Percentiles rank a stretch among this genome's conserved stretches.
phyloP scores from a whole-genome alignment of 176 grass and related monocot genomes.

The Metroxylon sagu region DNA sequence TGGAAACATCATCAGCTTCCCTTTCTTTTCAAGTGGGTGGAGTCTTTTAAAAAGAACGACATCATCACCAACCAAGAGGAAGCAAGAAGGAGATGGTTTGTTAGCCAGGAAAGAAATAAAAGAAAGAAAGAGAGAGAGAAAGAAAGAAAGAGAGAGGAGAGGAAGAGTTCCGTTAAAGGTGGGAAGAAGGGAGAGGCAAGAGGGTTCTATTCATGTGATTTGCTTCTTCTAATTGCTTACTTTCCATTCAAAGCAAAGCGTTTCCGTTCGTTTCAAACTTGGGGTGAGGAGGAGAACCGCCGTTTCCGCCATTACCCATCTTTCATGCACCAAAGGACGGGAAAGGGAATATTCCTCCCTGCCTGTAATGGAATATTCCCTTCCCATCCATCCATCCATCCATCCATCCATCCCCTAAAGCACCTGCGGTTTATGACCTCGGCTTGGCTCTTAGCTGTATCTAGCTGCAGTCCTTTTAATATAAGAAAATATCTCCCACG shows the following conservation, averaged over 20 bases:
- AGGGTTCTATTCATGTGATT: constrained; percentile 3
- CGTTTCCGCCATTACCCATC: constrained; percentile 14
- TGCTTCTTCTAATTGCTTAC: constrained; percentile 22
- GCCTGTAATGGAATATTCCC: constrained; percentile 37
- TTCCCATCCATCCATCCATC: background rate
- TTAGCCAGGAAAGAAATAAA: constrained; percentile 1
- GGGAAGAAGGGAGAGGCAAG: too few species aligned
- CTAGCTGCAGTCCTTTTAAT: constrained; percentile 8
- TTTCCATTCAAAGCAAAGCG: constrained; percentile 28
- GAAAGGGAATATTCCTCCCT: background rate
- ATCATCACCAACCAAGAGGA: background rate
- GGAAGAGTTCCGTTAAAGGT: too few species aligned
- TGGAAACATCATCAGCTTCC: too few species aligned
- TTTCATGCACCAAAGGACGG: constrained; percentile 45
- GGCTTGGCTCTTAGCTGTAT: constrained; percentile 22
- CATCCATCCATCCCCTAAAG: too few species aligned
- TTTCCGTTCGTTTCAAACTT: constrained; percentile 31
- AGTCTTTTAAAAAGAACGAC: constrained; percentile 1
- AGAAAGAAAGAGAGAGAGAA: background rate
- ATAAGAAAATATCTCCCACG: constrained; percentile 11
- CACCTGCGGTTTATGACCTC: background rate
- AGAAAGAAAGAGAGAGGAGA: constrained; percentile 1
- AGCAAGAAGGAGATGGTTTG: background rate
- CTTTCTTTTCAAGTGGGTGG: too few species aligned
- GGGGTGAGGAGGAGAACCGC: constrained; percentile 25